A percentile compares a stretch with the other conserved stretches of the same genome.
Evolutionary conservation across 2,329 filamentous ascomycete genomes (phyloP).

Genomic region (Stagonosporopsis rhizophila): DNA sequence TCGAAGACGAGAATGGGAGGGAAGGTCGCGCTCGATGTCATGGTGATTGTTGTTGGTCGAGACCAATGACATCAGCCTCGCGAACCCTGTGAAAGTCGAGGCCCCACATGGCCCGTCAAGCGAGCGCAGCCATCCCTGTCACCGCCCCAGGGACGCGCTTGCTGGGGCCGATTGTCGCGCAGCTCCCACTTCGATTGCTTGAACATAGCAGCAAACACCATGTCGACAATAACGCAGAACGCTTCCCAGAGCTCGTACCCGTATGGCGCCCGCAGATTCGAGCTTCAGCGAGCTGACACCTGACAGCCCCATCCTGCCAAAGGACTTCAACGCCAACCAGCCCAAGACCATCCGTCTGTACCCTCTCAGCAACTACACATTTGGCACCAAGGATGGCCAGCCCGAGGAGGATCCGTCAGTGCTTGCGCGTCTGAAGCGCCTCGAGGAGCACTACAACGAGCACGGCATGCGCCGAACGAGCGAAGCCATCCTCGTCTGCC

Average conservation of each 20-base stretch:
- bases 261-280: slow-evolving; percentile 43
- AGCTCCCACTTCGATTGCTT: slow-evolving; percentile 10
- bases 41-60: background rate
- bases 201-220: slow-evolving; percentile 48
- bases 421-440: slow-evolving; percentile 84
- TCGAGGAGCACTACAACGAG: slow-evolving; percentile 92
- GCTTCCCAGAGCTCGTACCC: slow-evolving; percentile 79
- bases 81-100: slow-evolving; percentile 11
- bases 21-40: slow-evolving; percentile 2
- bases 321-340: slow-evolving; percentile 87
- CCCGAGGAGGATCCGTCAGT: slow-evolving; percentile 98
- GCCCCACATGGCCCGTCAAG: slow-evolving; percentile 5
- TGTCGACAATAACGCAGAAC: slow-evolving; percentile 84
- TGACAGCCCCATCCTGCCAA: slow-evolving; percentile 74
- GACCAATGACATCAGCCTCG: slow-evolving; percentile 13
- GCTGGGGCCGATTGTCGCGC: slow-evolving; percentile 23
- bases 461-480: slow-evolving; percentile 98
- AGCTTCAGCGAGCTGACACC: slow-evolving; percentile 8
- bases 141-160: slow-evolving; percentile 9
- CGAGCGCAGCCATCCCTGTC: slow-evolving; percentile 13
- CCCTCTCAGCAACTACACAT: slow-evolving; percentile 97
- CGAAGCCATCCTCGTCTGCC: slow-evolving; percentile 95
- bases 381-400: slow-evolving; percentile 97
- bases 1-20: slow-evolving; percentile 18
- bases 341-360: slow-evolving; percentile 89